Evolutionary conservation across 1,284 basidiomycete species (phyloP).

Genomic region (Inonotus obliquus): DNA sequence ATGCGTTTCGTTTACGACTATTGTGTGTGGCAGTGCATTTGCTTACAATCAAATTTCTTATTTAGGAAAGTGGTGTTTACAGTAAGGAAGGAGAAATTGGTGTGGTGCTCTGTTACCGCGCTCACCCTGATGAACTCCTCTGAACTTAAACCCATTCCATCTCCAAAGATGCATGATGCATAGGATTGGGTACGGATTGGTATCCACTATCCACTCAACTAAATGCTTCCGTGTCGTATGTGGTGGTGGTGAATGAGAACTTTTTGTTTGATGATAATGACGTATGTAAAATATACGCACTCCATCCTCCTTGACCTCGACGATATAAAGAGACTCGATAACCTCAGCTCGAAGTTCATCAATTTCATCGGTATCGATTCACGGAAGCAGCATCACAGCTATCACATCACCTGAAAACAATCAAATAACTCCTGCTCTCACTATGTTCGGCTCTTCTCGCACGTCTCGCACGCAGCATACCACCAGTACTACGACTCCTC

Average conservation of each 20-base stretch:
- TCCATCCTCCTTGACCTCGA: not conserved
- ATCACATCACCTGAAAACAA: not conserved
- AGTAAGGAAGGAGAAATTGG: too few relatives aligned
- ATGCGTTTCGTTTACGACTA: too few relatives aligned
- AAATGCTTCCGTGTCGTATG: too few relatives aligned
- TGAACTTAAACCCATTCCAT: not conserved
- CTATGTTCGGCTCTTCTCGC: conserved; percentile 16
- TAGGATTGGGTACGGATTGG: too few relatives aligned
- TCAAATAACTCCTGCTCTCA: not conserved
- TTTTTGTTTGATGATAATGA: not conserved
- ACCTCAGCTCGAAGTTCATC: not conserved
- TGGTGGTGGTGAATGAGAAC: not conserved
- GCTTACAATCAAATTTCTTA: not conserved
- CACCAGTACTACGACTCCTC: conserved; percentile 1
- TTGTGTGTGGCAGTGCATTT: not conserved
- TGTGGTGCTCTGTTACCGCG: too few relatives aligned
- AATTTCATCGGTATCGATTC: not conserved
- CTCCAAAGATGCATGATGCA: not conserved
- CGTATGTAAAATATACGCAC: not conserved
- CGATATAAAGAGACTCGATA: not conserved
- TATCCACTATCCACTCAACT: too few relatives aligned
- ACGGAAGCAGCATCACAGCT: not conserved
- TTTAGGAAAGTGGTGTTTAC: not conserved
- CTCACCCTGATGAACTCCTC: too few relatives aligned
- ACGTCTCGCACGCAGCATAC: not conserved